Base-by-base conservation (phyloP, 2,329 filamentous ascomycete species). In the Sordariomycetes sp. region DNA sequence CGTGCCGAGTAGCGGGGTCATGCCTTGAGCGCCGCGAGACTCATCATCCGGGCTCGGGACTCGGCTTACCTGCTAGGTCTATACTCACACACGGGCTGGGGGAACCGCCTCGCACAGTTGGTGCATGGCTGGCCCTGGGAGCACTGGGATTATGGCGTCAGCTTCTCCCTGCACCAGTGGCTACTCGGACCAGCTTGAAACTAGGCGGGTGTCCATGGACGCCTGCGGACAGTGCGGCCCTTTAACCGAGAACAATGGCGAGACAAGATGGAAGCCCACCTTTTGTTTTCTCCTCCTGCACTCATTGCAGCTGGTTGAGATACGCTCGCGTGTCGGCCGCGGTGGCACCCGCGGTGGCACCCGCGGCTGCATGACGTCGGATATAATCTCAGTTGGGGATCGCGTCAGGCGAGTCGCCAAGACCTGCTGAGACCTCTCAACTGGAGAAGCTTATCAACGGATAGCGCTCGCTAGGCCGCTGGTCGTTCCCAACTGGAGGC, bases 71-170 rank as follows among this genome's bases (percentile, higher is more conserved):
- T 65, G 35, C 56, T 60, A 15, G 60, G 58, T 17, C 63, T 69
- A 61, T 81, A 81, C 61, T 77, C 71, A 64, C 78, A 81, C 7
- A 67, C 62, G 1, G 77, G 77, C 56, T 73, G 75, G 0, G 78
- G 78, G 60, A 77, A 80, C 34, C 77, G 71, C 42, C 77, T 73
- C 25, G 71, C 67, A 61, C 78, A 81, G 62, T 80, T 79, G 51
- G 72, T 73, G 65, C 78, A 80, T 15, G 78, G 78, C 34, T 77
- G 75, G 28, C 74, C 72, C 62, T 79, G 76, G 61, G 78, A 77
- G 63, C 78, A 81, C 77, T 80, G 60, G 42, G 59, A 55, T 54
- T 5, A 32, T n/a, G 15, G 4, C 10, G 25, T 56, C 10, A 61
- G 56, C 34, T n/a, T 36, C 35, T 2, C 22, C n/a, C 42, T 48